Conservation (phyloP, 1,139 yeast species). For the Candida sp. region DNA sequence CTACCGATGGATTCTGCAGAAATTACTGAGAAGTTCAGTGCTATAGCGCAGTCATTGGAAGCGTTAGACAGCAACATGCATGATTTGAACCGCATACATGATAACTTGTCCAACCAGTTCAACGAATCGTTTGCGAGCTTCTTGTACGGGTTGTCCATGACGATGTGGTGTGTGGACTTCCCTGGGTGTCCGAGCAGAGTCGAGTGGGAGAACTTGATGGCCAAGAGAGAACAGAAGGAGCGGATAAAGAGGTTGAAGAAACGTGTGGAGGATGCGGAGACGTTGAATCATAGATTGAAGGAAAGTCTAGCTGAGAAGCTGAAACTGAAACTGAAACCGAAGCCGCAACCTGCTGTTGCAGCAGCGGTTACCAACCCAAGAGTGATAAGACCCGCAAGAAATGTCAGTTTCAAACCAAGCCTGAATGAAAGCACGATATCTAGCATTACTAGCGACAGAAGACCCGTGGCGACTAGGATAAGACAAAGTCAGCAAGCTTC, state of each 20-base stretch:
- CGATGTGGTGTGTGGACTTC: slow-evolving; percentile 71
- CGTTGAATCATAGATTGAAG: slow-evolving; percentile 31
- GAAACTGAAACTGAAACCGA: slow-evolving; percentile 8
- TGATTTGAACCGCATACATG: slow-evolving; percentile 52
- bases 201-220: slow-evolving; percentile 37
- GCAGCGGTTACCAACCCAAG: background rate
- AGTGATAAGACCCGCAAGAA: background rate
- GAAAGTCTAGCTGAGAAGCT: slow-evolving; percentile 18
- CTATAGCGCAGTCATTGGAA: slow-evolving; percentile 55
- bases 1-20: slow-evolving; percentile 39
- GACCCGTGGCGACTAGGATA: background rate
- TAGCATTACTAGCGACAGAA: background rate
- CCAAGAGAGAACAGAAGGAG: slow-evolving; percentile 28
- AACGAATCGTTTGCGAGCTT: slow-evolving; percentile 69
- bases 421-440: background rate
- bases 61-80: slow-evolving; percentile 52
- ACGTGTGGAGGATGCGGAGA: slow-evolving; percentile 24
- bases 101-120: slow-evolving; percentile 51
- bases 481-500: slow-evolving; percentile 15
- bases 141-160: slow-evolving; percentile 62
- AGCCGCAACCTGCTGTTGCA: background rate
- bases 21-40: slow-evolving; percentile 38
- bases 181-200: slow-evolving; percentile 43
- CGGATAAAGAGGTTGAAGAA: slow-evolving; percentile 25
- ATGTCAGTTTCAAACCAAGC: slow-evolving; percentile 2